phyloP scores from a whole-genome alignment of 768 basidiomycete genomes.

The Russula earlei region DNA sequence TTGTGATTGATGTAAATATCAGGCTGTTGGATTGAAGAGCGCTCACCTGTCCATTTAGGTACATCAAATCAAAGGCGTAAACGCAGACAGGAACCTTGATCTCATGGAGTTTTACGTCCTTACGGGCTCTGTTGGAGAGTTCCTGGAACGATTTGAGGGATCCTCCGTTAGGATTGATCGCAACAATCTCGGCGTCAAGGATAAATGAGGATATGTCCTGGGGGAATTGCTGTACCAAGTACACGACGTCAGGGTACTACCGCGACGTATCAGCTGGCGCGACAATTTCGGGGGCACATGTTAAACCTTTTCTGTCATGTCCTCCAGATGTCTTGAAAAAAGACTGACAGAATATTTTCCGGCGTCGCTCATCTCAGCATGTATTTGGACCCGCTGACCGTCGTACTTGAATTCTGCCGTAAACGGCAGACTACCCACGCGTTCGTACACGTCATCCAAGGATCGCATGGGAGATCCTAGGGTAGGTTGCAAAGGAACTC shows the following conservation, averaged over 20 bases:
- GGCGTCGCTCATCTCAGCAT: slow-evolving; percentile 34
- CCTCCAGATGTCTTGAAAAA: slow-evolving; percentile 85
- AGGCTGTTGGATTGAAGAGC: slow-evolving; percentile 9
- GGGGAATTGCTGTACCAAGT: slow-evolving; percentile 43
- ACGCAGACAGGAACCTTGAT: slow-evolving; percentile 76
- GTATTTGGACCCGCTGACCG: slow-evolving; percentile 79
- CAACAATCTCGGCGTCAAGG: slow-evolving; percentile 82
- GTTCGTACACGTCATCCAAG: slow-evolving; percentile 71
- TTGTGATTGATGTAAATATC: slow-evolving; percentile 8
- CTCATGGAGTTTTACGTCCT: slow-evolving; percentile 67
- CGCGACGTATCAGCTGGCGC: slow-evolving; percentile 9
- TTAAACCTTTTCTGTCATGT: slow-evolving; percentile 80
- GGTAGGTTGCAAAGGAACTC: slow-evolving; percentile 77
- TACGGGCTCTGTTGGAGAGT: slow-evolving; percentile 73
- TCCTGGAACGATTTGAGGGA: slow-evolving; percentile 76
- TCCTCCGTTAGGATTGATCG: slow-evolving; percentile 57
- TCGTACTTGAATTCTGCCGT: slow-evolving; percentile 89
- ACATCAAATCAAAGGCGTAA: slow-evolving; percentile 86
- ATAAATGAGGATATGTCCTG: slow-evolving; percentile 52
- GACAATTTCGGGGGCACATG: slow-evolving; percentile 5
- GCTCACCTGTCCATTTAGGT: slow-evolving; percentile 66
- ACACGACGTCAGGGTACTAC: slow-evolving; percentile 77
- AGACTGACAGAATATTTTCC: slow-evolving; percentile 41
- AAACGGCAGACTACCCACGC: slow-evolving; percentile 57
- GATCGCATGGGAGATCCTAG: slow-evolving; percentile 83